Base-by-base conservation (phyloP, 139 green algal genomes). In the Tetraselmis striata region DNA sequence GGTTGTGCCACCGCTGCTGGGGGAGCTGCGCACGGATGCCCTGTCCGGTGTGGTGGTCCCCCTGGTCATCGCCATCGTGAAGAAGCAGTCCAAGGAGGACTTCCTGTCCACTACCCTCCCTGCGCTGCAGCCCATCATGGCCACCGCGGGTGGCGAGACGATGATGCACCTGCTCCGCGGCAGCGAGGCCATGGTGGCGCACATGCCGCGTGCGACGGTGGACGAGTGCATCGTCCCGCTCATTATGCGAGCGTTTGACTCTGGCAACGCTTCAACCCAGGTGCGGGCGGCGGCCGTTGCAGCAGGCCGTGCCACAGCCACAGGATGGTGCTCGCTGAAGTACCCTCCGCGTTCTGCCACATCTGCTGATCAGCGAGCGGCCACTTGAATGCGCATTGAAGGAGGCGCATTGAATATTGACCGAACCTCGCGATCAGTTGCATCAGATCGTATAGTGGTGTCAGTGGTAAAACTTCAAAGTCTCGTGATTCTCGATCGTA, bases 11-110 rank as follows among this genome's bases (percentile, higher is more conserved):
- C 79, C 84, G 23, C 82, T 90, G 59, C 83, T 92, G 67, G 59
- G 59, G 31, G 90, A 95, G 89, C 85, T 92, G 75, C 83, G 88
- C 1, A 88, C 80, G 32, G 82, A 85, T 29, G 59, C 77, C 23
- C 81, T 93, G 30, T 86, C 90, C 83, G 85, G 86, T 1, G 75
- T 88, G 31, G 84, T 91, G 77, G 86, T 95, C 77, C 92, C 92
- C 0, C 26, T 94, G 59, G 83, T 95, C 28, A 80, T 94, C 1
- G 28, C n/a, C 28, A 90, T 94, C n/a, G 80, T 91, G 58, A 45
- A 85, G 74, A n/a, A 79, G 78, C 86, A 91, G 79, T 31, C 67
- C 58, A 32, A 83, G 58, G 79, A 82, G 26, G 83, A 91, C 78
- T 92, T 92, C 79, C 81, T 31, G 23, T 84, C 89, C 2, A 78